Percentiles rank a stretch among this genome's conserved stretches.
Conservation (phyloP, 352 stramenopile genomes). For the Phytopythium cucurbitacearum region DNA sequence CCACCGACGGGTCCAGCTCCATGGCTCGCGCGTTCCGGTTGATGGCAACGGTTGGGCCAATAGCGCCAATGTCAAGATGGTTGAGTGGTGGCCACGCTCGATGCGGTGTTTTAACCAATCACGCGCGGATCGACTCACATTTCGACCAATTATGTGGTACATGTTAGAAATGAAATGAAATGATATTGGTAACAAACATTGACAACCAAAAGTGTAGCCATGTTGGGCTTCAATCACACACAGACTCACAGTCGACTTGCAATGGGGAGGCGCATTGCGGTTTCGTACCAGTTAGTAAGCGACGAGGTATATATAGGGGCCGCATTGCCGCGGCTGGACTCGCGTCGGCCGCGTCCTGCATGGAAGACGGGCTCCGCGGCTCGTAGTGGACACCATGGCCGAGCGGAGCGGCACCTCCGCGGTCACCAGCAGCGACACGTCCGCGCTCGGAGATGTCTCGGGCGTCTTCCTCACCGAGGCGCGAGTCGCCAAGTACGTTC, state of each 20-base stretch:
- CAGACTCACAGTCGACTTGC: too few species aligned
- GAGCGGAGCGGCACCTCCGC: slow-evolving; percentile 4
- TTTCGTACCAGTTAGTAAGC: too few species aligned
- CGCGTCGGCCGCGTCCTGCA: neutral
- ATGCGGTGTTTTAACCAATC: slow-evolving; percentile 1
- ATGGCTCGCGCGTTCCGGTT: slow-evolving; percentile 20
- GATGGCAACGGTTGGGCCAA: slow-evolving; percentile 1
- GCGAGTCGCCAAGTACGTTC: slow-evolving; percentile 45
- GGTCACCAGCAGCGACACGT: slow-evolving; percentile 14
- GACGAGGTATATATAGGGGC: neutral
- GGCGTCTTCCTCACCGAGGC: slow-evolving; percentile 77
- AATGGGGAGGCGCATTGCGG: too few species aligned
- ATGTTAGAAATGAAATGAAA: neutral
- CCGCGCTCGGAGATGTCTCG: slow-evolving; percentile 32
- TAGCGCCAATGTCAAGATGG: neutral
- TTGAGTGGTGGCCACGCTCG: neutral
- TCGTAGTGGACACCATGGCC: slow-evolving; percentile 8
- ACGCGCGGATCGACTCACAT: neutral
- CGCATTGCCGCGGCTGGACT: neutral
- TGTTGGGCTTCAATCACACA: neutral
- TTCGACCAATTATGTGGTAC: neutral
- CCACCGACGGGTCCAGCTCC: slow-evolving; percentile 66
- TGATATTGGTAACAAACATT: neutral
- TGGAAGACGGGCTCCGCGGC: too few species aligned
- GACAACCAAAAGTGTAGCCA: neutral